Base-by-base conservation (phyloP, 495 filamentous ascomycete species). In the Podospora comata region DNA sequence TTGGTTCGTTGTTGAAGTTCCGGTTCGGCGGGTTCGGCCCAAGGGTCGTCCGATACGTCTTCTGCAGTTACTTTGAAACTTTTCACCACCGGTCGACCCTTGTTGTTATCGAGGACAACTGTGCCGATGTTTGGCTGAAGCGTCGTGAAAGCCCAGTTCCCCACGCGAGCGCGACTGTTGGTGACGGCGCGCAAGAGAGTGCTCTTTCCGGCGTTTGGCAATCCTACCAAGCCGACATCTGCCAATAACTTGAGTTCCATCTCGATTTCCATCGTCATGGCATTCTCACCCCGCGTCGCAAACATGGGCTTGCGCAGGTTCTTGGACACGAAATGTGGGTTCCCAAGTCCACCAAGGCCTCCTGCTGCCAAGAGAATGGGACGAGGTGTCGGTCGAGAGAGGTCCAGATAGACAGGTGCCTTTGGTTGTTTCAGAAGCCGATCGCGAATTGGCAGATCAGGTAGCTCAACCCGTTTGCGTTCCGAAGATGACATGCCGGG, bases 131-230 rank as follows among this genome's bases (percentile, higher is more conserved):
- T 97, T 0, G 95, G 95, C 56, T 91, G 89, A 5, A 99, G 83
- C 0, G 95, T 99, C 5, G 95, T 99, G 74, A 99, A 99, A 20
- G 92, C 95, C 95, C 95, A 99, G 74, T 92, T 87, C 26, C 95
- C 95, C 30, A 99, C 89, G 18, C 96, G 87, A 2, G 96, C 90
- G 59, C 92, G 87, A 77, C 91, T 93, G 71, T 91, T 89, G 70
- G 86, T 96, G 70, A 99, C 79, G 1, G 94, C 90, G 59, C 95
- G 90, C 5, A 97, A 85, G 7, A 99, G 84, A 0, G 96, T 97
- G 75, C 91, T 95, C 77, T 99, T 99, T 15, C 95, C 95, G 2
- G 96, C 95, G 76, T 99, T 99, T 0, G 95, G 96, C 62, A 97
- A 85, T 1, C 95, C 95, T 28, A 99, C 95, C 11, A 99, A 82